Evolutionary conservation across 2,329 filamentous ascomycete genomes (phyloP).

Genomic region (Arthrocladium fulminans): DNA sequence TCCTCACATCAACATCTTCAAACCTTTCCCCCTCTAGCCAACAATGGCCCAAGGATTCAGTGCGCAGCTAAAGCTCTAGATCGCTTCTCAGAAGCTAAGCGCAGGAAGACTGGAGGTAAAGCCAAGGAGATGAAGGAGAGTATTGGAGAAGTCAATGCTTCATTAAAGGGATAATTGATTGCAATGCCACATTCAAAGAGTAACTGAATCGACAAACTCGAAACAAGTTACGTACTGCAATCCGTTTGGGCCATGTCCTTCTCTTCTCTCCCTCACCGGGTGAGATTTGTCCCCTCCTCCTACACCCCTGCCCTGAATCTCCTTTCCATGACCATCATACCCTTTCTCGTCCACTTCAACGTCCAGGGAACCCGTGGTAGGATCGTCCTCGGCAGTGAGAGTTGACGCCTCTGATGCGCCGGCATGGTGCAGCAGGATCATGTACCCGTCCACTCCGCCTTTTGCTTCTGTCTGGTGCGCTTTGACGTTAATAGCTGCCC

Average conservation of each 20-base stretch:
- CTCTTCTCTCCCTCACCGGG: neutral
- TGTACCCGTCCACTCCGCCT: constrained; percentile 18
- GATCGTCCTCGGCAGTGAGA: neutral
- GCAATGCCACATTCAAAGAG: neutral
- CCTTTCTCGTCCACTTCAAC: neutral
- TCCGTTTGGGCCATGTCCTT: neutral
- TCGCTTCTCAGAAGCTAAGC: too few species aligned
- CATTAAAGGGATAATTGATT: neutral
- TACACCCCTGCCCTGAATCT: too few species aligned
- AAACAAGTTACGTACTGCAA: constrained; percentile 3
- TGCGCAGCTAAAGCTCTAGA: too few species aligned
- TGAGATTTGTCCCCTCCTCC: too few species aligned
- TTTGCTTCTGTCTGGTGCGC: constrained; percentile 16
- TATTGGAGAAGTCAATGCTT: too few species aligned
- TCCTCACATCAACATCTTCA: too few species aligned
- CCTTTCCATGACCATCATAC: too few species aligned
- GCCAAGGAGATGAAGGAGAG: too few species aligned
- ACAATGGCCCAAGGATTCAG: too few species aligned
- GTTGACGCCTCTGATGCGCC: neutral
- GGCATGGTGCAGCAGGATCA: constrained; percentile 15
- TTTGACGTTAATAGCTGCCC: constrained; percentile 18
- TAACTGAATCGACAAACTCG: constrained; percentile 5
- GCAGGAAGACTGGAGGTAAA: too few species aligned
- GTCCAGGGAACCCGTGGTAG: neutral
- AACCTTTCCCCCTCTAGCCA: too few species aligned